Conservation (phyloP, 1,284 basidiomycete species). For the Malassezia brasiliensis region DNA sequence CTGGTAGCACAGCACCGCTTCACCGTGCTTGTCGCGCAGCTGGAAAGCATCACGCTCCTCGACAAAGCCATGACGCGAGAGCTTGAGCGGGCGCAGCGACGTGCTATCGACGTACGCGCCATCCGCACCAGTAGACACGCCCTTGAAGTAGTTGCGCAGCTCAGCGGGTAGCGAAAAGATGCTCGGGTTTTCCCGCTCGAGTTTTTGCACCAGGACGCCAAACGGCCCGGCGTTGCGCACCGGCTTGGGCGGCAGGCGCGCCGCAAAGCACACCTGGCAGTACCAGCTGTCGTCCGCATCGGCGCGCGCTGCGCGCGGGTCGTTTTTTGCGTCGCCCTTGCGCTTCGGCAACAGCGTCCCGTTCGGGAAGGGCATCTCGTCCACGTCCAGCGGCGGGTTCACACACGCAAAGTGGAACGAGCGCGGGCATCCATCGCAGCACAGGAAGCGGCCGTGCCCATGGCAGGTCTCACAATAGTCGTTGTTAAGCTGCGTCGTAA, state of each 20-base stretch:
- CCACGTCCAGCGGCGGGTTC: slow-evolving; percentile 80
- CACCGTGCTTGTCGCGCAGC: slow-evolving; percentile 72
- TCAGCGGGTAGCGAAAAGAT: slow-evolving; percentile 85
- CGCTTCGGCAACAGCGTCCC: slow-evolving; percentile 23
- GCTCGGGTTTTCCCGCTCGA: slow-evolving; percentile 60
- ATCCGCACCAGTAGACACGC: slow-evolving; percentile 50
- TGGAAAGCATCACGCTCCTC: slow-evolving; percentile 86
- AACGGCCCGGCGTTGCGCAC: slow-evolving; percentile 42
- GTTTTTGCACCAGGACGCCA: slow-evolving; percentile 58
- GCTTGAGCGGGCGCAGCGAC: slow-evolving; percentile 47
- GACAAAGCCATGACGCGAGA: slow-evolving; percentile 63
- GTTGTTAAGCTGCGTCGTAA: slow-evolving; percentile 57
- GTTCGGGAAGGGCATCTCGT: slow-evolving; percentile 58
- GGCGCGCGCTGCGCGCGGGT: slow-evolving; percentile 11
- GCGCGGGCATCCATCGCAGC: slow-evolving; percentile 87
- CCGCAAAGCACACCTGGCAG: slow-evolving; percentile 63
- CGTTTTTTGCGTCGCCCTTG: background rate
- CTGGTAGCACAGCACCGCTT: slow-evolving; percentile 73
- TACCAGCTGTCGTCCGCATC: slow-evolving; percentile 58
- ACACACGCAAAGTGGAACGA: slow-evolving; percentile 95
- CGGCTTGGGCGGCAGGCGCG: slow-evolving; percentile 23
- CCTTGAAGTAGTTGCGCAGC: slow-evolving; percentile 73
- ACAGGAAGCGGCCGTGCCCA: slow-evolving; percentile 61
- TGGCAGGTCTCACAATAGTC: slow-evolving; percentile 89
- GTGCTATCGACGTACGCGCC: slow-evolving; percentile 59